Conservation (phyloP, 2,329 filamentous ascomycete genomes). For the Elsinoe batatas region DNA sequence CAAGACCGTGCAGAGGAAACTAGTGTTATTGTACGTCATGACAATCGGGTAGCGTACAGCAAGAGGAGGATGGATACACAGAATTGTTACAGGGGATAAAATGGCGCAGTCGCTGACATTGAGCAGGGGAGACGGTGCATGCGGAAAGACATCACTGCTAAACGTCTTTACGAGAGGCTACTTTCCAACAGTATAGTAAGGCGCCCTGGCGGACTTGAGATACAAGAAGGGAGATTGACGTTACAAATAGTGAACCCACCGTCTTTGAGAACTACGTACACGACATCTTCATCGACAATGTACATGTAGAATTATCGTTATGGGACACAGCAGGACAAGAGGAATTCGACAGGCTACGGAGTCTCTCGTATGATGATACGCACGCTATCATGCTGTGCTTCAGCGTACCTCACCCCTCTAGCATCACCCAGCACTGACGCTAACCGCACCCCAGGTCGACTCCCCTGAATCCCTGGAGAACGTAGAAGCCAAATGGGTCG, state of each 20-base stretch:
- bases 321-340: slow-evolving; percentile 99
- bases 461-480: slow-evolving; percentile 95
- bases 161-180: slow-evolving; percentile 99
- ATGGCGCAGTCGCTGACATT: slow-evolving; percentile 17
- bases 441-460: slow-evolving; percentile 52
- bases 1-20: slow-evolving; percentile 86
- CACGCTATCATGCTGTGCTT: slow-evolving; percentile 99
- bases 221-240: slow-evolving; percentile 13
- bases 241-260: slow-evolving; percentile 63
- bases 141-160: slow-evolving; percentile 89
- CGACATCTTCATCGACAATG: slow-evolving; percentile 96
- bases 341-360: slow-evolving; percentile 94
- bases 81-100: slow-evolving; percentile 17
- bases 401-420: slow-evolving; percentile 44
- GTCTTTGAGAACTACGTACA: slow-evolving; percentile 99
- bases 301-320: slow-evolving; percentile 91
- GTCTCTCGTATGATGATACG: slow-evolving; percentile 94
- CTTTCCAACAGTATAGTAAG: slow-evolving; percentile 91
- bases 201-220: slow-evolving; percentile 13
- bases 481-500: slow-evolving; percentile 97
- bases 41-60: not conserved
- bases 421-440: not conserved
- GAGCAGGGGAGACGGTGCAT: slow-evolving; percentile 80
- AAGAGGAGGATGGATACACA: slow-evolving; percentile 11
- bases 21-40: slow-evolving; percentile 70